Percentiles rank a stretch among this genome's conserved stretches.
phyloP scores from a whole-genome alignment of 176 grass and related monocot genomes.

The Cymbopogon citratus region DNA sequence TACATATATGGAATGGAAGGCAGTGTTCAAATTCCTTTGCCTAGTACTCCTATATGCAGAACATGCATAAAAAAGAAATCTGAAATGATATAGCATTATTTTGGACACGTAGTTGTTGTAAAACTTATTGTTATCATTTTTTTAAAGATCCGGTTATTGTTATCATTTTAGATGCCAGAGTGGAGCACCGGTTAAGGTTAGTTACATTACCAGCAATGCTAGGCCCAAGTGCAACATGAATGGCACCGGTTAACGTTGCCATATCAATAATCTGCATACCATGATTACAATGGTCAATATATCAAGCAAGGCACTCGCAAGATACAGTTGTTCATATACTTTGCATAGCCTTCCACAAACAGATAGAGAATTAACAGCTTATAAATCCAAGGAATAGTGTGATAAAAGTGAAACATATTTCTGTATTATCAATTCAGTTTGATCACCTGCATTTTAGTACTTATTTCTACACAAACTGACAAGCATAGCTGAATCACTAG shows the following conservation, averaged over 20 bases:
- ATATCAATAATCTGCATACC: constrained; percentile 73
- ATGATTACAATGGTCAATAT: neutral
- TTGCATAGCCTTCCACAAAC: neutral
- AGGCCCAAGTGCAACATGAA: constrained; percentile 73
- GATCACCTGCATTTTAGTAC: neutral
- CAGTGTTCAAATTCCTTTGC: neutral
- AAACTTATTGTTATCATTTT: neutral
- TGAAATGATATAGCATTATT: neutral
- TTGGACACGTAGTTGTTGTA: neutral
- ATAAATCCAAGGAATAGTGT: neutral
- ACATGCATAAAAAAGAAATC: neutral
- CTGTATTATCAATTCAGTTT: neutral
- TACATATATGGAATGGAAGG: neutral
- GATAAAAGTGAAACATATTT: neutral
- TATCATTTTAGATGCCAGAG: neutral
- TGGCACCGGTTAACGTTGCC: constrained; percentile 79
- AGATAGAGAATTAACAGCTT: neutral
- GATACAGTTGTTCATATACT: neutral
- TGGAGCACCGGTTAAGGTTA: neutral
- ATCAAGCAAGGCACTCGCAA: neutral
- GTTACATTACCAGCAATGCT: constrained; percentile 65
- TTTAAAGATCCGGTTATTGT: too few species aligned
- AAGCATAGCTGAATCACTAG: neutral
- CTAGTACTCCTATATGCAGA: neutral
- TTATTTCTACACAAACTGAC: neutral